A percentile compares a stretch with the other conserved stretches of the same genome.
These are phyloP conservation scores for Saccharomycopsis sp. DNA, from an alignment of 805 yeast genomes.

Conservation along the genomic window DNA sequence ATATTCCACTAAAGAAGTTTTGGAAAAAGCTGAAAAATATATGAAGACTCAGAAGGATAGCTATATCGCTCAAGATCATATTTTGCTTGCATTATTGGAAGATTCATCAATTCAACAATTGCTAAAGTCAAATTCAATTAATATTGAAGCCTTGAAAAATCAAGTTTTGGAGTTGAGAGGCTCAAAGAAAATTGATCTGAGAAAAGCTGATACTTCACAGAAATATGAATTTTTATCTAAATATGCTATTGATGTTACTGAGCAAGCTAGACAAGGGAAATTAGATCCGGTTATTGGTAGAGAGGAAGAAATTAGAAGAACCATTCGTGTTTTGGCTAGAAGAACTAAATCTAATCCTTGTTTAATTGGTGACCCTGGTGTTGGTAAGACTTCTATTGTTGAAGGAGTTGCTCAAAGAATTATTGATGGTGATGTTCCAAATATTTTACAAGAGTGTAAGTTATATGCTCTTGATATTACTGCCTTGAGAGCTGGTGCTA, in stretches of 20 bases:
- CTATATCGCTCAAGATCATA: slow-evolving; percentile 90
- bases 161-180: slow-evolving; percentile 84
- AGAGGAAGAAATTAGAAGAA: slow-evolving; percentile 95
- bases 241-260: slow-evolving; percentile 91
- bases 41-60: slow-evolving; percentile 85
- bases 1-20: slow-evolving; percentile 66
- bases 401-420: slow-evolving; percentile 99
- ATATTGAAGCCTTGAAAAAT: slow-evolving; percentile 62
- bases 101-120: slow-evolving; percentile 64
- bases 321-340: slow-evolving; percentile 92
- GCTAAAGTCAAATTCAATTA: slow-evolving; percentile 65
- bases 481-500: slow-evolving; percentile 97
- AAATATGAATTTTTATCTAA: slow-evolving; percentile 78
- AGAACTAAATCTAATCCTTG: slow-evolving; percentile 96
- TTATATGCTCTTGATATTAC: slow-evolving; percentile 89
- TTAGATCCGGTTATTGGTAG: slow-evolving; percentile 98
- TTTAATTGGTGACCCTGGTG: slow-evolving; percentile 98
- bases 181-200: slow-evolving; percentile 81
- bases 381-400: slow-evolving; percentile 95
- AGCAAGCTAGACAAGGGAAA: slow-evolving; percentile 87
- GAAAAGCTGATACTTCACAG: slow-evolving; percentile 87
- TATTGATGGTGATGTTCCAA: slow-evolving; percentile 91
- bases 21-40: slow-evolving; percentile 68
- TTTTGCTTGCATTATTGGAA: slow-evolving; percentile 76
- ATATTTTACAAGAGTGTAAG: slow-evolving; percentile 71